These are phyloP conservation scores for Plantago ovata DNA, from an alignment of 257 asterid genomes.

Conservation along the genomic window DNA sequence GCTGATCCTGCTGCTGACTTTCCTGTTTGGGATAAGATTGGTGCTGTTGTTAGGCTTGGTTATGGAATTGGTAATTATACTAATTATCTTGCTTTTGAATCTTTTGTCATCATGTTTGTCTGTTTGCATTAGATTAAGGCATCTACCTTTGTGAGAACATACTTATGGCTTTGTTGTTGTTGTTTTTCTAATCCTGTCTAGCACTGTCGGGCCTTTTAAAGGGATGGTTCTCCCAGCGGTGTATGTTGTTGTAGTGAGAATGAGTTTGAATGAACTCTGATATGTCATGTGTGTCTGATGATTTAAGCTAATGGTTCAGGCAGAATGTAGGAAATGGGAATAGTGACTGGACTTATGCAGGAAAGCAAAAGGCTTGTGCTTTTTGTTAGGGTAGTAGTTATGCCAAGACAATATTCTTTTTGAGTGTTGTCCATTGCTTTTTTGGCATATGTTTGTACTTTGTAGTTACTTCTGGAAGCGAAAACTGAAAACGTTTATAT, in stretches of 20 bases:
- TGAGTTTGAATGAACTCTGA: background rate
- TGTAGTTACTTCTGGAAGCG: too few relatives aligned
- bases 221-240: too few relatives aligned
- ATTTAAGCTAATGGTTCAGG: background rate
- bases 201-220: too few relatives aligned
- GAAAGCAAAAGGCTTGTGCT: background rate
- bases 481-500: too few relatives aligned
- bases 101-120: background rate
- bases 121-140: background rate
- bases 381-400: background rate
- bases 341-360: background rate
- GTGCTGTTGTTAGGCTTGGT: slow-evolving; percentile 86
- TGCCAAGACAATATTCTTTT: background rate
- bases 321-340: background rate
- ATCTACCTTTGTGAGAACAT: background rate
- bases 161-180: too few relatives aligned
- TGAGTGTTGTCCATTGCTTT: background rate
- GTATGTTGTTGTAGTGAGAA: too few relatives aligned
- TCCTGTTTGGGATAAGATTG: slow-evolving; percentile 94
- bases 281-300: background rate
- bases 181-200: too few relatives aligned
- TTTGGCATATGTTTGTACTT: background rate
- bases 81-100: background rate
- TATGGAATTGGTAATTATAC: slow-evolving; percentile 77
- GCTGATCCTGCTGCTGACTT: slow-evolving; percentile 70